Conservation (phyloP, 345 rosid genomes). For the Lagerstroemia speciosa region DNA sequence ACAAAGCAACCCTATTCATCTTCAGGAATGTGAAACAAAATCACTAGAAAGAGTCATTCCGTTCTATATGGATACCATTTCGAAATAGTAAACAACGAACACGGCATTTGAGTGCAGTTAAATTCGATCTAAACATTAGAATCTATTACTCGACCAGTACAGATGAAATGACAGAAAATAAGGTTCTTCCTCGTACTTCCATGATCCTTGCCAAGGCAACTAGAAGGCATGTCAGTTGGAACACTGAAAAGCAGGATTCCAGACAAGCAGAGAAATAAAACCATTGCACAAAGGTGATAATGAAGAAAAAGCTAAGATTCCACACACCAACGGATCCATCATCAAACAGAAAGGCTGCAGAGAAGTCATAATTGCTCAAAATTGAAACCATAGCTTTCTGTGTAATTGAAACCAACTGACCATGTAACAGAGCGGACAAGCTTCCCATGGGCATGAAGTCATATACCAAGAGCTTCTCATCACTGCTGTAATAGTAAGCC, state of each 20-base stretch:
- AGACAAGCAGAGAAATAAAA: neutral
- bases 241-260: neutral
- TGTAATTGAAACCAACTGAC: slow-evolving; percentile 24
- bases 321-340: neutral
- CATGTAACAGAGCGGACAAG: slow-evolving; percentile 90
- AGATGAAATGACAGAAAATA: neutral
- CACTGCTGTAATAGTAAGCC: slow-evolving; percentile 87
- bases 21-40: neutral
- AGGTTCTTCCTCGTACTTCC: neutral
- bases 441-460: slow-evolving; percentile 99
- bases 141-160: neutral
- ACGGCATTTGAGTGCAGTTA: neutral
- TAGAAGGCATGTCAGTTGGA: neutral
- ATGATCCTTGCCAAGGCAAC: neutral
- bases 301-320: neutral
- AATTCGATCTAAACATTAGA: neutral
- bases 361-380: neutral
- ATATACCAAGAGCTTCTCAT: slow-evolving; percentile 92
- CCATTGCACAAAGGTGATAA: neutral
- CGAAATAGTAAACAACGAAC: neutral
- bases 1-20: neutral
- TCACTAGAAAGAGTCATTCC: neutral
- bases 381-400: neutral
- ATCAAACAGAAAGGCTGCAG: neutral
- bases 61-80: neutral